Evolutionary conservation across 2,329 filamentous ascomycete species (phyloP).

Genomic region (Botrytis tulipae): DNA sequence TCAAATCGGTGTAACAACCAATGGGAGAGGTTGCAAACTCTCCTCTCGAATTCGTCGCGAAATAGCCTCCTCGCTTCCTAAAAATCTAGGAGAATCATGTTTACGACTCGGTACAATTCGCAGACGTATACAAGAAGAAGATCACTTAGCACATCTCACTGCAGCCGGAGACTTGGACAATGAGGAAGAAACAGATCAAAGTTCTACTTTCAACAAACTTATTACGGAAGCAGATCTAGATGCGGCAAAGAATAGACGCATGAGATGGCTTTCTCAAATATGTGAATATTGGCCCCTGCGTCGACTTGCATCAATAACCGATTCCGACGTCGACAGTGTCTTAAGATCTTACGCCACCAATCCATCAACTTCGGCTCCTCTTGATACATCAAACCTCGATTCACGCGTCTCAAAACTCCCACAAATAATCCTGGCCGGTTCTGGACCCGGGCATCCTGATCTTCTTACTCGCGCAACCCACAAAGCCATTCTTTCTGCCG

Average conservation of each 20-base stretch:
- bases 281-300: conserved; percentile 98
- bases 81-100: conserved; percentile 73
- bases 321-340: conserved; percentile 74
- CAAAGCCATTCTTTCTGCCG: conserved; percentile 71
- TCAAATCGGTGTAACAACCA: conserved; percentile 93
- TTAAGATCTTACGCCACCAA: conserved; percentile 65
- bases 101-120: conserved; percentile 72
- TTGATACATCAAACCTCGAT: conserved; percentile 37
- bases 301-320: conserved; percentile 73
- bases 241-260: conserved; percentile 73
- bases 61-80: conserved; percentile 75
- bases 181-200: conserved; percentile 66
- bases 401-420: conserved; percentile 48
- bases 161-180: conserved; percentile 37
- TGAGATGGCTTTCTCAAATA: conserved; percentile 91
- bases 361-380: conserved; percentile 35
- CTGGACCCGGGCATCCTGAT: conserved; percentile 88
- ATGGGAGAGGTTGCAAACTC: conserved; percentile 90
- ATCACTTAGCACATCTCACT: conserved; percentile 47
- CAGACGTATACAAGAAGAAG: conserved; percentile 70
- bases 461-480: conserved; percentile 81
- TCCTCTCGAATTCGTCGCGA: conserved; percentile 86
- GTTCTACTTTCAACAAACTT: conserved; percentile 79
- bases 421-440: conserved; percentile 83
- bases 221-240: conserved; percentile 71